Percentiles rank a stretch among this genome's conserved stretches.
These are phyloP conservation scores for Sporobolomyces pararoseus DNA, from an alignment of 768 basidiomycete species.

Conservation along the genomic window DNA sequence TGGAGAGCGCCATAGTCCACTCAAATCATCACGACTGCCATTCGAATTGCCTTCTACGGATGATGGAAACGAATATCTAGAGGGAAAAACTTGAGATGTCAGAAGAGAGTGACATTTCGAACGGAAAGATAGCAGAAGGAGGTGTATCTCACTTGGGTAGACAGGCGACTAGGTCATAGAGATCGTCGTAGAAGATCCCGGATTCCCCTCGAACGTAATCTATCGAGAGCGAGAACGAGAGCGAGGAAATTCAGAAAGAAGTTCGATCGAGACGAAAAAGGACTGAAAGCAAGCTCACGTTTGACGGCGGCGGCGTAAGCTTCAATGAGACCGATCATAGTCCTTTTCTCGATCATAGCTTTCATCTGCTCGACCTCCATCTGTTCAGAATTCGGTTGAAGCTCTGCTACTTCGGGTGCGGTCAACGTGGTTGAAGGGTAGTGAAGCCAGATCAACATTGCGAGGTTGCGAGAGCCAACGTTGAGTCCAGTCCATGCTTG, in stretches of 20 bases:
- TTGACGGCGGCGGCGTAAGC: constrained; percentile 26
- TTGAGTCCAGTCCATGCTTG: constrained; percentile 67
- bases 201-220: constrained; percentile 64
- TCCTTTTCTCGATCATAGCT: constrained; percentile 67
- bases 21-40: background rate
- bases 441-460: constrained; percentile 56
- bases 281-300: background rate
- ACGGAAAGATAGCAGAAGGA: no score
- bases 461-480: constrained; percentile 59
- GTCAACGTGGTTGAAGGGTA: constrained; percentile 16
- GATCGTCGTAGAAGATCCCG: constrained; percentile 69
- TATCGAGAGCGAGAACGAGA: background rate
- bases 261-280: no score
- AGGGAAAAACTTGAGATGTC: background rate
- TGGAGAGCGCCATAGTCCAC: constrained; percentile 29
- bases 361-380: constrained; percentile 46
- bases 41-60: constrained; percentile 14
- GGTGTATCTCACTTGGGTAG: constrained; percentile 52
- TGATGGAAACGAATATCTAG: constrained; percentile 34
- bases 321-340: constrained; percentile 61
- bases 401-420: constrained; percentile 50
- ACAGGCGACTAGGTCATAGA: constrained; percentile 66
- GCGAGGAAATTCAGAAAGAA: no score
- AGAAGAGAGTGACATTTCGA: background rate
- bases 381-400: constrained; percentile 49